Evolutionary conservation across 768 basidiomycete species (phyloP).

Genomic region (Pulveroboletus sp.): DNA sequence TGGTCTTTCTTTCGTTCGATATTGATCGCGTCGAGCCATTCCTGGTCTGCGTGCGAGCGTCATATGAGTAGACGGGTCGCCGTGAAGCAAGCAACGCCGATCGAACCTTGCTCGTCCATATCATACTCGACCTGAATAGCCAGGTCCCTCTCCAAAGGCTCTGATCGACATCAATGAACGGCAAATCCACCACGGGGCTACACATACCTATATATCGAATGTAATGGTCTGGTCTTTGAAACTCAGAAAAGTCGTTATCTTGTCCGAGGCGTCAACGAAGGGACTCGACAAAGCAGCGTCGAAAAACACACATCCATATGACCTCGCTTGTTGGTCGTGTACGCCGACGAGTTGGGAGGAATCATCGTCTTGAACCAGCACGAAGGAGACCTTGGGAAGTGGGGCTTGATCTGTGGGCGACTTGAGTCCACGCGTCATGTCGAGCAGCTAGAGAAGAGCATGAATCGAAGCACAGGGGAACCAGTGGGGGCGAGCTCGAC

Average conservation of each 20-base stretch:
- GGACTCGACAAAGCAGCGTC: background rate
- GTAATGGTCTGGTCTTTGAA: constrained; percentile 76
- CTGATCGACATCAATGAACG: constrained; percentile 36
- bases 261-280: constrained; percentile 22
- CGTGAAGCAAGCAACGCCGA: background rate
- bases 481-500: constrained; percentile 3
- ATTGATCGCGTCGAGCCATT: constrained; percentile 90
- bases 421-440: constrained; percentile 38
- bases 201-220: constrained; percentile 82
- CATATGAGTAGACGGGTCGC: constrained; percentile 3
- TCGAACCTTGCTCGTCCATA: constrained; percentile 95
- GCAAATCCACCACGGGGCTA: background rate
- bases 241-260: constrained; percentile 67
- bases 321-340: constrained; percentile 55
- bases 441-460: background rate
- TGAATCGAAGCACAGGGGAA: constrained; percentile 16
- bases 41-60: constrained; percentile 57
- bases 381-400: constrained; percentile 65
- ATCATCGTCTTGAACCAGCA: constrained; percentile 59
- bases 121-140: constrained; percentile 96
- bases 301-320: constrained; percentile 65
- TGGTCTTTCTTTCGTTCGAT: constrained; percentile 73
- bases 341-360: constrained; percentile 59
- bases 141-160: constrained; percentile 89
- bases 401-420: constrained; percentile 34